These are phyloP conservation scores for Talaromyces sp. DNA, from an alignment of 2,329 filamentous ascomycete genomes.

Conservation along the genomic window DNA sequence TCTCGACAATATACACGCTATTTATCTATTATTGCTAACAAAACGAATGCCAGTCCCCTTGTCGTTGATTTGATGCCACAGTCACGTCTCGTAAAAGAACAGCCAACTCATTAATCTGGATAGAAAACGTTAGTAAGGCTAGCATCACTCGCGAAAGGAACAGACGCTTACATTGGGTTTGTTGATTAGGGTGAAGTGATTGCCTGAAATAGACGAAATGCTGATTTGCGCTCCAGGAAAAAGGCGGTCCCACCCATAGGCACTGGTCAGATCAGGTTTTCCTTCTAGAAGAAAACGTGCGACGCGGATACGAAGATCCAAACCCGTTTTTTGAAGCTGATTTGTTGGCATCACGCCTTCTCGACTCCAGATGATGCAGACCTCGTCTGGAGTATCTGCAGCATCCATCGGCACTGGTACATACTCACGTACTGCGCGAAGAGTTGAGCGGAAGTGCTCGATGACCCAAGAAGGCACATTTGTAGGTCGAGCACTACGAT, in stretches of 20 bases:
- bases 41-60: not conserved
- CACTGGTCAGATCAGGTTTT: not conserved
- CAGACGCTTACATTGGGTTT: not conserved
- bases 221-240: constrained; percentile 19
- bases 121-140: not conserved
- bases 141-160: not conserved
- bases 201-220: constrained; percentile 24
- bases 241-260: constrained; percentile 2
- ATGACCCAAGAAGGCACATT: constrained; percentile 33
- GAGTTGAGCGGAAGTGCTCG: constrained; percentile 10
- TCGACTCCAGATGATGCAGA: constrained; percentile 10
- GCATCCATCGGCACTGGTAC: constrained; percentile 3
- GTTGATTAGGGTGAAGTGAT: constrained; percentile 2
- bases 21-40: not conserved
- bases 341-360: constrained; percentile 18
- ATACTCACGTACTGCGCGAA: constrained; percentile 8
- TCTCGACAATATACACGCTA: not conserved
- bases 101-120: not conserved
- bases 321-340: constrained; percentile 20
- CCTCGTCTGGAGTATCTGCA: constrained; percentile 24
- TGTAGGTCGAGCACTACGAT: constrained; percentile 22
- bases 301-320: constrained; percentile 16
- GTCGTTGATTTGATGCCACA: not conserved
- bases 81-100: not conserved
- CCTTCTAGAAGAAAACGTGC: constrained; percentile 1